These are phyloP conservation scores for Fomitopsis schrenkii DNA, from an alignment of 1,284 basidiomycete genomes.

Conservation along the genomic window DNA sequence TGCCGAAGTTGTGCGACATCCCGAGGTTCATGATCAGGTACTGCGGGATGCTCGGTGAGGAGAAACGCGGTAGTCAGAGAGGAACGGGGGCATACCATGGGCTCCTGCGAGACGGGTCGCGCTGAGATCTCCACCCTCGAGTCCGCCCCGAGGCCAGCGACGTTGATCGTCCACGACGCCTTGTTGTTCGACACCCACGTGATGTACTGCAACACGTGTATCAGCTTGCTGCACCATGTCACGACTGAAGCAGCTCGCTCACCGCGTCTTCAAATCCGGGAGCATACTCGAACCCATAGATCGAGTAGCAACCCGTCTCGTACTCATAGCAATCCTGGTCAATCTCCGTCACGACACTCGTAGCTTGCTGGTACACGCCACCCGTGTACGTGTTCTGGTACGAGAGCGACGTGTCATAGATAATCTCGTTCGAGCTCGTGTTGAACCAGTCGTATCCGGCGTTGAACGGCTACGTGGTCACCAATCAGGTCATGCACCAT, in stretches of 20 bases:
- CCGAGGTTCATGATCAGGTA: constrained; percentile 55
- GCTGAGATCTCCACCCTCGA: constrained; percentile 45
- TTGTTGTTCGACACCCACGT: constrained; percentile 53
- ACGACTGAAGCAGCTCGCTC: constrained; percentile 22
- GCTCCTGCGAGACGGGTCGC: constrained; percentile 60
- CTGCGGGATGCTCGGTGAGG: constrained; percentile 13
- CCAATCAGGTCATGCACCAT: neutral
- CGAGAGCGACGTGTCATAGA: constrained; percentile 45
- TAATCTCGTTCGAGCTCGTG: constrained; percentile 42
- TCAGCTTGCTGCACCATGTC: neutral
- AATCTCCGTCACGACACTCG: constrained; percentile 46
- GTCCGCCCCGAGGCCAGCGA: constrained; percentile 53
- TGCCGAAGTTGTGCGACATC: constrained; percentile 52
- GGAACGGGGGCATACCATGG: constrained; percentile 42
- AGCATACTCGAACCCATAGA: constrained; percentile 46
- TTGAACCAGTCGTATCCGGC: constrained; percentile 52
- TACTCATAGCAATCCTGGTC: constrained; percentile 52
- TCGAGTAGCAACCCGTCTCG: constrained; percentile 35
- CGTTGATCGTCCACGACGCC: constrained; percentile 54
- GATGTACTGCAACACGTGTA: constrained; percentile 41
- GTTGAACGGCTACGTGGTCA: constrained; percentile 50
- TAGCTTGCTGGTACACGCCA: constrained; percentile 57
- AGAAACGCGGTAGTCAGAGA: neutral
- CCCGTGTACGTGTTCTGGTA: constrained; percentile 48
- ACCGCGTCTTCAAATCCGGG: constrained; percentile 34